phyloP scores from a whole-genome alignment of 2,329 filamentous ascomycete genomes.

The Pseudonectria buxi region DNA sequence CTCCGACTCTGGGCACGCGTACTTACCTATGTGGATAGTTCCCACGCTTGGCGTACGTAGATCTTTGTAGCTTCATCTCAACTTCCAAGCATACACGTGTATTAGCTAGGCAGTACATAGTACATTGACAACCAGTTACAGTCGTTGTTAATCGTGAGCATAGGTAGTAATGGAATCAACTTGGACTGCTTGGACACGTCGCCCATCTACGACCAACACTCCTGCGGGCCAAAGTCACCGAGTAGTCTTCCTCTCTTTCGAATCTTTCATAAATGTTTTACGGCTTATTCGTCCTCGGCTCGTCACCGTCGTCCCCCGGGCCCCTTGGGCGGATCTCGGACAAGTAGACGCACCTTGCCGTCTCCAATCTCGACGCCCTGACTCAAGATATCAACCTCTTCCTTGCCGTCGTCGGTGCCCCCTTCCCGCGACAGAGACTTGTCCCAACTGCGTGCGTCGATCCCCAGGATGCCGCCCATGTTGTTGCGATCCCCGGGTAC shows the following conservation, averaged over 20 bases:
- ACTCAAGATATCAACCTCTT: conserved; percentile 51
- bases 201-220: too few relatives aligned
- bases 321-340: conserved; percentile 53
- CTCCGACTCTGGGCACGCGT: too few relatives aligned
- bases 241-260: not conserved
- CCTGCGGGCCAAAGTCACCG: too few relatives aligned
- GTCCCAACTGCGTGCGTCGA: conserved; percentile 62
- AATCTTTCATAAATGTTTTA: conserved; percentile 21
- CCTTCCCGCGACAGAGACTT: conserved; percentile 48
- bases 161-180: too few relatives aligned
- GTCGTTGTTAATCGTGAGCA: too few relatives aligned
- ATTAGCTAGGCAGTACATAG: too few relatives aligned
- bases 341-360: conserved; percentile 58
- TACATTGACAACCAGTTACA: too few relatives aligned
- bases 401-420: conserved; percentile 33
- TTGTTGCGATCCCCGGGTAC: conserved; percentile 85
- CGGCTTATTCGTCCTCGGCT: conserved; percentile 19
- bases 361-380: conserved; percentile 63
- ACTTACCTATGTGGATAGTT: too few relatives aligned
- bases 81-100: too few relatives aligned
- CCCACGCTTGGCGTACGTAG: too few relatives aligned
- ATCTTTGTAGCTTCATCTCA: too few relatives aligned
- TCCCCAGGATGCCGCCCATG: conserved; percentile 69
- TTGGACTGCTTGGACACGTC: too few relatives aligned
- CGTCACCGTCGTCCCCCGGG: conserved; percentile 43